Conservation (phyloP, 2,329 filamentous ascomycete genomes). For the Colletotrichum cuscutae region DNA sequence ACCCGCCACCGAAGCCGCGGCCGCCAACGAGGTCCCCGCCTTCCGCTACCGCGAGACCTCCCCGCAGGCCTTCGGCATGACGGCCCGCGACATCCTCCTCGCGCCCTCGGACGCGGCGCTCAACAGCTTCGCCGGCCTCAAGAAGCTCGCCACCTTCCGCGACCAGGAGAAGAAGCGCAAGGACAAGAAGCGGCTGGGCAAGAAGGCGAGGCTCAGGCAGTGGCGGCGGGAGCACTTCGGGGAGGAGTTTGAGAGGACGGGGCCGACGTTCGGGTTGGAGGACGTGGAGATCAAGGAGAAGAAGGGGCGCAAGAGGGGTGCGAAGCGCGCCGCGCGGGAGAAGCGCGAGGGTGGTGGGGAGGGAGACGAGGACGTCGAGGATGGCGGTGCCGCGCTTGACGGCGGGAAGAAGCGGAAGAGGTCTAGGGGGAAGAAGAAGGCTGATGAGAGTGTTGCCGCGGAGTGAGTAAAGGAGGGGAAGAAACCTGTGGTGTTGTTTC, state of each 20-base stretch:
- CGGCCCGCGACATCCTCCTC: conserved; percentile 86
- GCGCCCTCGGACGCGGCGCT: conserved; percentile 87
- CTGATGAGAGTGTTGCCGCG: conserved; percentile 35
- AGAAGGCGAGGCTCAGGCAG: conserved; percentile 89
- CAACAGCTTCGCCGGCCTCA: conserved; percentile 91
- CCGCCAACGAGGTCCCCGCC: conserved; percentile 37
- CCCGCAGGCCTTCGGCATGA: conserved; percentile 89
- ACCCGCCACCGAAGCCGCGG: conserved; percentile 39
- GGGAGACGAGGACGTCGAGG: conserved; percentile 42
- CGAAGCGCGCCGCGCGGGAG: conserved; percentile 23
- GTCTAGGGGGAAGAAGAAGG: conserved; percentile 56
- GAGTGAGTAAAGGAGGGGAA: neutral
- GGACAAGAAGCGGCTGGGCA: conserved; percentile 88
- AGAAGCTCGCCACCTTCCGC: conserved; percentile 92
- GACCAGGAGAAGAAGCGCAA: conserved; percentile 89
- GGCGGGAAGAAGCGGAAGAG: conserved; percentile 63
- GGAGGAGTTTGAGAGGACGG: conserved; percentile 64
- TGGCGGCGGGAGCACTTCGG: conserved; percentile 80
- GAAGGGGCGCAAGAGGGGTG: conserved; percentile 38
- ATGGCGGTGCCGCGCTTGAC: conserved; percentile 43
- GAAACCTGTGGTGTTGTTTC: neutral
- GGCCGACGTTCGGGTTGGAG: conserved; percentile 69
- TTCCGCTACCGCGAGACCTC: conserved; percentile 98
- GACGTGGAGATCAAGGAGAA: conserved; percentile 37
- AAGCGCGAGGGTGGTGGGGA: conserved; percentile 4